Conservation (phyloP, 345 rosid genomes). For the Geranium brycei region DNA sequence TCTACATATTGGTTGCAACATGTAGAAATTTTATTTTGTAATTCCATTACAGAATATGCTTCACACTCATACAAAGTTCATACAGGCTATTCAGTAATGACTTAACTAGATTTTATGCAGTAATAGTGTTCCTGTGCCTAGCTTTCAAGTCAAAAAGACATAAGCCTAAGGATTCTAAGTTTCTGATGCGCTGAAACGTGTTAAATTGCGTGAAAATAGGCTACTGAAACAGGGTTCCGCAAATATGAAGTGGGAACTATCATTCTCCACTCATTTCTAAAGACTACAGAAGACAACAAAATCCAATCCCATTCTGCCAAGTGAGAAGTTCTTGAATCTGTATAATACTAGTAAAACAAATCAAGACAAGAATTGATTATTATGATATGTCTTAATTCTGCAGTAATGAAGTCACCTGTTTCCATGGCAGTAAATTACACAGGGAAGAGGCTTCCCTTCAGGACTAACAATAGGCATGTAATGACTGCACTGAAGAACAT, state of each 20-base stretch:
- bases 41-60: not conserved
- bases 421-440: conserved; percentile 98
- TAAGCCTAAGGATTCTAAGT: not conserved
- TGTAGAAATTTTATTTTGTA: not conserved
- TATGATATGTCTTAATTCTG: not conserved
- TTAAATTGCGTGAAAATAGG: too few species aligned
- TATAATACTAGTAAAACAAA: not conserved
- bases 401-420: conserved; percentile 45
- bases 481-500: conserved; percentile 79
- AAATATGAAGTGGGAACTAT: not conserved
- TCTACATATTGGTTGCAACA: not conserved
- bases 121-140: not conserved
- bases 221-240: not conserved
- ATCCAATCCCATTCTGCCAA: not conserved
- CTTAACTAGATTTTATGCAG: not conserved
- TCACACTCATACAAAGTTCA: not conserved
- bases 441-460: conserved; percentile 68
- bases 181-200: too few species aligned
- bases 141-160: not conserved
- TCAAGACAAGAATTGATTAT: not conserved
- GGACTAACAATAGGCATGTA: conserved; percentile 59
- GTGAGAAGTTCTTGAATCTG: not conserved
- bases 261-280: not conserved
- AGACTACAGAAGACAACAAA: not conserved
- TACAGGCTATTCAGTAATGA: not conserved